Percentiles rank a stretch among this genome's conserved stretches.
Evolutionary conservation across 352 stramenopile genomes (phyloP).

Genomic region (Blastocystis sp.): DNA sequence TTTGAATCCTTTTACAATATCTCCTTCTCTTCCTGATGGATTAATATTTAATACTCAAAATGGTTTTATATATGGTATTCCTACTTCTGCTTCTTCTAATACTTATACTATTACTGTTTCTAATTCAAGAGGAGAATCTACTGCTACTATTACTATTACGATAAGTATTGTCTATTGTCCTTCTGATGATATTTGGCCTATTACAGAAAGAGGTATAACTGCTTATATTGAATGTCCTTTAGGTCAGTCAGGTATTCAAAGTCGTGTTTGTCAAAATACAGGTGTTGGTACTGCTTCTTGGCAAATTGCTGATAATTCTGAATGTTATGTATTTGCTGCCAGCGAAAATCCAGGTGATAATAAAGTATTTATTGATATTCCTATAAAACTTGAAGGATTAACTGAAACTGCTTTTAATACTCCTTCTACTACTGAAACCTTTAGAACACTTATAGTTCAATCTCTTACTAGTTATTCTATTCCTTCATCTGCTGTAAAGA

Average conservation of each 20-base stretch:
- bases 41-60: slow-evolving; percentile 12
- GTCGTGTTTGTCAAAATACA: slow-evolving; percentile 3
- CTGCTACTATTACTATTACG: slow-evolving; percentile 13
- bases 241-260: slow-evolving; percentile 8
- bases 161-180: slow-evolving; percentile 8
- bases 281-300: slow-evolving; percentile 1
- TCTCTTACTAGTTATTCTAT: too few relatives aligned
- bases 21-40: neutral
- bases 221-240: slow-evolving; percentile 18
- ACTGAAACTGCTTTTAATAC: too few relatives aligned
- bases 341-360: too few relatives aligned
- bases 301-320: slow-evolving; percentile 15
- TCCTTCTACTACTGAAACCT: too few relatives aligned
- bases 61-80: slow-evolving; percentile 18
- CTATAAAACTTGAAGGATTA: too few relatives aligned
- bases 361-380: too few relatives aligned
- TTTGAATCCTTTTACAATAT: slow-evolving; percentile 29
- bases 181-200: neutral
- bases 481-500: too few relatives aligned
- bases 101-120: slow-evolving; percentile 5
- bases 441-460: too few relatives aligned
- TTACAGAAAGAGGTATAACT: slow-evolving; percentile 10
- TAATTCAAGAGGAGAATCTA: neutral
- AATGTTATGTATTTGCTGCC: too few relatives aligned
- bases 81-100: neutral